Evolutionary conservation across 2,329 filamentous ascomycete species (phyloP).

Genomic region (Lecanosticta acicola): DNA sequence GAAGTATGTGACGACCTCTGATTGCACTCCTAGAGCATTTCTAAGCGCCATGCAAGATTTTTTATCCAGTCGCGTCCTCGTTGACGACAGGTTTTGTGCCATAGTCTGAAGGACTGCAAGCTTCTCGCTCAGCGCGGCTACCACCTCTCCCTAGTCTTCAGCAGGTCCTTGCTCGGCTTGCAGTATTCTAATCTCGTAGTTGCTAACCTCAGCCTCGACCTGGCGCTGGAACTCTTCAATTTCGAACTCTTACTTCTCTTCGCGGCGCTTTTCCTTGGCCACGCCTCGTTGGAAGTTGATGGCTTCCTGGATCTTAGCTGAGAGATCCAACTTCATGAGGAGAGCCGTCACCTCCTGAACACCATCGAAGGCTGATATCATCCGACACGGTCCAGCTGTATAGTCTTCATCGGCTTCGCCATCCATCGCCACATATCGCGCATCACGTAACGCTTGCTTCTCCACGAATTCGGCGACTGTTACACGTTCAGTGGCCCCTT

Average conservation of each 20-base stretch:
- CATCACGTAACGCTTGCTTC: background rate
- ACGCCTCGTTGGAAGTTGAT: conserved; percentile 4
- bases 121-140: background rate
- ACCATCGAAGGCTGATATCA: conserved; percentile 14
- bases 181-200: background rate
- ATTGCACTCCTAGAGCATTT: conserved; percentile 2
- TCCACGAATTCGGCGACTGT: no score
- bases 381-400: conserved; percentile 14
- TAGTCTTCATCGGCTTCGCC: conserved; percentile 8
- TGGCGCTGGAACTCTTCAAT: background rate
- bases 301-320: conserved; percentile 7
- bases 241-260: background rate
- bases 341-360: conserved; percentile 12
- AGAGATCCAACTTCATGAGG: conserved; percentile 12
- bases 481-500: no score
- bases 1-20: conserved; percentile 2
- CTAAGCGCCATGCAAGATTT: background rate
- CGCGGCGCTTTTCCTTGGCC: background rate
- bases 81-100: background rate
- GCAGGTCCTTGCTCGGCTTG: background rate
- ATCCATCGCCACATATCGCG: background rate
- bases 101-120: background rate
- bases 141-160: background rate
- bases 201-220: background rate
- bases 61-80: background rate